A percentile compares a stretch with the other conserved stretches of the same genome.
Evolutionary conservation across 306 rosid genomes (phyloP).

Genomic region (Prunus campanulata): DNA sequence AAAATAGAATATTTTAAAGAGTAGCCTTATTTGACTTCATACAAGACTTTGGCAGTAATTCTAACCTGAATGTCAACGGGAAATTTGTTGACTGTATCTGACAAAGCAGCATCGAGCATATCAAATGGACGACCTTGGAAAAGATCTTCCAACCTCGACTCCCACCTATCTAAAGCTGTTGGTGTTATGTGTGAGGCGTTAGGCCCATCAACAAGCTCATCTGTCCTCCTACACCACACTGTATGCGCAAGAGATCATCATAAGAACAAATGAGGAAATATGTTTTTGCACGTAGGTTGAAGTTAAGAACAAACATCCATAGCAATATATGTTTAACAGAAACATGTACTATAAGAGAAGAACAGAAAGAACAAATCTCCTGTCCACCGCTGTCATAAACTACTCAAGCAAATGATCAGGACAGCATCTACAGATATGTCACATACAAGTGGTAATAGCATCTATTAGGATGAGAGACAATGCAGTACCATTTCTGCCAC

Average conservation of each 20-base stretch:
- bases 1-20: not conserved
- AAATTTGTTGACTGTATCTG: constrained; percentile 65
- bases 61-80: constrained; percentile 85
- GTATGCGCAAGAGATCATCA: not conserved
- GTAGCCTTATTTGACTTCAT: not conserved
- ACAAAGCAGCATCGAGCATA: constrained; percentile 92
- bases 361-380: not conserved
- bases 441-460: too few species aligned
- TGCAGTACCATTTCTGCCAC: too few species aligned
- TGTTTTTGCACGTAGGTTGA: not conserved
- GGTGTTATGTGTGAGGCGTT: constrained; percentile 90
- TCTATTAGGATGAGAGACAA: too few species aligned
- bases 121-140: constrained; percentile 79
- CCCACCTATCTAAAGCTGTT: constrained; percentile 86
- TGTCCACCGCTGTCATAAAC: too few species aligned
- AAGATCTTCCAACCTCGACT: constrained; percentile 58
- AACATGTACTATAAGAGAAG: not conserved
- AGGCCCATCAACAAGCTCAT: constrained; percentile 93
- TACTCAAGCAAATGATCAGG: too few species aligned
- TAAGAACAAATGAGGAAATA: not conserved
- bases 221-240: constrained; percentile 98
- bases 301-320: not conserved
- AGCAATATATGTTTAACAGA: not conserved
- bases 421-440: too few species aligned
- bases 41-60: not conserved